Evolutionary conservation across 2,329 filamentous ascomycete species (phyloP), one percentile per base, ranked within the genome.

Genomic region (Pyrenochaeta sp.): DNA sequence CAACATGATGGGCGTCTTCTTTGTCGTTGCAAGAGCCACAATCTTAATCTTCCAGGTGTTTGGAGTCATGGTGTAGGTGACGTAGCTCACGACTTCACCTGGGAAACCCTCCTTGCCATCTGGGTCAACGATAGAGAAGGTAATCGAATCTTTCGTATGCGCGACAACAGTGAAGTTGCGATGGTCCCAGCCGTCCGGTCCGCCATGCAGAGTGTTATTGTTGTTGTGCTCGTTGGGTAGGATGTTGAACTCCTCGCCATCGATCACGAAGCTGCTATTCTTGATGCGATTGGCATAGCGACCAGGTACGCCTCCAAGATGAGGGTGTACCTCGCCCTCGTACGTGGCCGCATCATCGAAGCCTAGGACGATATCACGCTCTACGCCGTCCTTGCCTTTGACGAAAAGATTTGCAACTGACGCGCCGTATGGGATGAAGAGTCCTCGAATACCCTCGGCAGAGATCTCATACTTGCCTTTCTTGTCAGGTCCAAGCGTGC

Each of bases 1-100:
- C 52, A 94, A 82, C 90, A 94, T 93, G 73, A 94, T 91, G 43
- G 90, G 90, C 5, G 90, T 93, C 78, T 87, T 88, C 77, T 90
- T 86, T 27, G 88, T 90, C 7, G 87, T 87, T 2, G 90, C 80
- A 49, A 89, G 74, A 35, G 90, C 90, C 12, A 87, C 78, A 81
- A 93, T 91, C 75, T 85, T 88, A 65, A 92, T 81, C 68, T 90
- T 82, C 89, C 90, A 92, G 42, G 85, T 84, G 71, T 83, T 80
- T 23, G 86, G 84, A 3, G 80, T 81, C 45, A 93, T 73, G 0
- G 87, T 88, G 76, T 93, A 94, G 4, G 89, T 92, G 57, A 92
- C 82, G 73, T 90, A 86, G 54, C 87, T 87, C 44, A 90, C 77
- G 5, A 94, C 90, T 72, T 91, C 87, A 49, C 90, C 90, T 0